phyloP scores from a whole-genome alignment of 2,329 filamentous ascomycete species.

The Pleomassaria siparia region DNA sequence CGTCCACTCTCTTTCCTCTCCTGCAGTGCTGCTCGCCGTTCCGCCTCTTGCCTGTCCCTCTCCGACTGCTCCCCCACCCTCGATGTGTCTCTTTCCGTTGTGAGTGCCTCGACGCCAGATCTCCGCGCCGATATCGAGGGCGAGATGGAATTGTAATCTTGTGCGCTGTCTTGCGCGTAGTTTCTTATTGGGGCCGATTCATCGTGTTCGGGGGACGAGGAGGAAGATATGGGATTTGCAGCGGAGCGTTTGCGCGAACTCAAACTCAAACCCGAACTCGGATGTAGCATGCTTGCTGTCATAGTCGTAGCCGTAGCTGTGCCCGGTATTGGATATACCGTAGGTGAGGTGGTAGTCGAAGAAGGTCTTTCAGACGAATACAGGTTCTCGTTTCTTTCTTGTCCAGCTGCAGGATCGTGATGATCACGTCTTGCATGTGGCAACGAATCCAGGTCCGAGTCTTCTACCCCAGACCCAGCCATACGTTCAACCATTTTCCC shows the following conservation, averaged over 20 bases:
- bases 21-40: constrained; percentile 23
- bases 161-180: constrained; percentile 2
- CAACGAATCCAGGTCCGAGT: too few relatives aligned
- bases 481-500: background rate
- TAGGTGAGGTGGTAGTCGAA: too few relatives aligned
- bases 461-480: background rate
- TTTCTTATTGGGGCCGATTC: constrained; percentile 35
- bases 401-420: too few relatives aligned
- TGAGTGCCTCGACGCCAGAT: background rate
- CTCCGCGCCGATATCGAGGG: constrained; percentile 10
- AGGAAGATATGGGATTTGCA: too few relatives aligned
- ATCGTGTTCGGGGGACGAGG: constrained; percentile 16
- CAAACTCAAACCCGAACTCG: too few relatives aligned
- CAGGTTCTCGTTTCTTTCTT: too few relatives aligned
- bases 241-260: constrained; percentile 16
- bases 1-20: constrained; percentile 44
- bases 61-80: constrained; percentile 5
- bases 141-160: constrained; percentile 30
- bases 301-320: too few relatives aligned
- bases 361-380: too few relatives aligned
- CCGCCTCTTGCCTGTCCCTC: constrained; percentile 18
- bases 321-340: background rate
- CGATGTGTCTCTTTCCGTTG: too few relatives aligned
- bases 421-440: too few relatives aligned
- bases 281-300: too few relatives aligned